Evolutionary conservation across 805 yeast genomes (phyloP).

Genomic region (Jamesozyma hellenica): DNA sequence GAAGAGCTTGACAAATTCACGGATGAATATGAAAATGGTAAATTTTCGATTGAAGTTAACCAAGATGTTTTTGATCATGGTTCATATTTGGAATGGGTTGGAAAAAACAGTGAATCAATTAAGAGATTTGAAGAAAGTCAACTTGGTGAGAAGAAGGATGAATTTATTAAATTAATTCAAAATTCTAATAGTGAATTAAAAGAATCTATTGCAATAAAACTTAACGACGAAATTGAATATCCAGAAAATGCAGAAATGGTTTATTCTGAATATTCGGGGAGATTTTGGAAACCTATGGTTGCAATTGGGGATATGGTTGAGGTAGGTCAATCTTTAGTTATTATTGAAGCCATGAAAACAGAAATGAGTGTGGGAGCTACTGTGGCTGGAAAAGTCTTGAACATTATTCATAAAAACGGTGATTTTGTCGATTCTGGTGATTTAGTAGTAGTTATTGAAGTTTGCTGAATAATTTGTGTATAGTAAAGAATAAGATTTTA

Average conservation of each 20-base stretch:
- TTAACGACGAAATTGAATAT: constrained; percentile 42
- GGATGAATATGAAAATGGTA: constrained; percentile 72
- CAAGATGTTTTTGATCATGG: constrained; percentile 77
- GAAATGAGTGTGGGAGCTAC: constrained; percentile 85
- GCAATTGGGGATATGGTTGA: constrained; percentile 65
- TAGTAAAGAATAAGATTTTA: no score
- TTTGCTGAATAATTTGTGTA: neutral
- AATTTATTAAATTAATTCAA: constrained; percentile 76
- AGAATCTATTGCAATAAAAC: constrained; percentile 38
- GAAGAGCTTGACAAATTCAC: constrained; percentile 62
- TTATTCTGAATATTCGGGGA: constrained; percentile 91
- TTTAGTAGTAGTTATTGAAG: constrained; percentile 58
- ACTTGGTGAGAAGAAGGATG: constrained; percentile 73
- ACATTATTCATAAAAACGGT: constrained; percentile 72
- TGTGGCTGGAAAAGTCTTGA: constrained; percentile 56
- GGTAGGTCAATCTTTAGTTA: constrained; percentile 70
- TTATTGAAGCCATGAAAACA: constrained; percentile 97
- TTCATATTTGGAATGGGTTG: constrained; percentile 69
- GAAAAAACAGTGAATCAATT: constrained; percentile 62
- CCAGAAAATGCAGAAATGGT: constrained; percentile 75
- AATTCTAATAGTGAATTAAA: constrained; percentile 67
- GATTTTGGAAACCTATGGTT: constrained; percentile 90
- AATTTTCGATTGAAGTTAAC: constrained; percentile 61
- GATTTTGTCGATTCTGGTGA: constrained; percentile 98
- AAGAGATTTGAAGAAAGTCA: constrained; percentile 55